A percentile compares a stretch with the other conserved stretches of the same genome.
Evolutionary conservation across 108 stramenopile genomes (phyloP).

Genomic region (Pseudonitzschia multiseries): DNA sequence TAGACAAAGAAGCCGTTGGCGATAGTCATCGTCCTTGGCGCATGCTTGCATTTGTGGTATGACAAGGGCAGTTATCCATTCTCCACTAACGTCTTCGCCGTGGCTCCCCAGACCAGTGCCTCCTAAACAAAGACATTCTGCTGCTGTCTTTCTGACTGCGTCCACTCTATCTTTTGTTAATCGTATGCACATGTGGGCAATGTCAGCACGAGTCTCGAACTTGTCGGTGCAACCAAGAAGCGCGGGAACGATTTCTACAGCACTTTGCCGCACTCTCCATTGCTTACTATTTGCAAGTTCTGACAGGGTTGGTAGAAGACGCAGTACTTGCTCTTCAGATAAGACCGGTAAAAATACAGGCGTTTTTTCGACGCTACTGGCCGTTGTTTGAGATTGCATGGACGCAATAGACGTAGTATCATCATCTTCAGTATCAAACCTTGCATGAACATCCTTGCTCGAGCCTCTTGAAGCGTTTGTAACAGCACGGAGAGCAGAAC

Average conservation of each 20-base stretch:
- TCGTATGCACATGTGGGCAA: conserved; percentile 71
- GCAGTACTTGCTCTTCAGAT: conserved; percentile 78
- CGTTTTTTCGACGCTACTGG: conserved; percentile 50
- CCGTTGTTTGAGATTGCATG: conserved; percentile 67
- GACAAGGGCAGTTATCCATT: conserved; percentile 82
- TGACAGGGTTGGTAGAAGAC: conserved; percentile 81
- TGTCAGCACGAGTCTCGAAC: conserved; percentile 79
- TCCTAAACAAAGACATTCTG: conserved; percentile 82
- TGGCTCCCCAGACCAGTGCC: conserved; percentile 83
- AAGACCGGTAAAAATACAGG: conserved; percentile 87
- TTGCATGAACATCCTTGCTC: conserved; percentile 41
- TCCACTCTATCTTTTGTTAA: conserved; percentile 83
- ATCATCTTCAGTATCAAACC: conserved; percentile 53
- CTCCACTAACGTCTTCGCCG: conserved; percentile 71
- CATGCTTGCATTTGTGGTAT: conserved; percentile 72
- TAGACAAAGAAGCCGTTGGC: conserved; percentile 74
- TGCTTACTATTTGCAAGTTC: conserved; percentile 80
- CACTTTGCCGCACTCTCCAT: conserved; percentile 88
- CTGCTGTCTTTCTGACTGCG: conserved; percentile 80
- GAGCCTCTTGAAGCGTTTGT: conserved; percentile 84
- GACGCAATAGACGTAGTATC: conserved; percentile 58
- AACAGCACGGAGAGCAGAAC: conserved; percentile 85
- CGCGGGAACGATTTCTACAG: conserved; percentile 91
- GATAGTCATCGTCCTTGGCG: conserved; percentile 60
- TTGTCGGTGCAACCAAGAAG: conserved; percentile 80